Conservation (phyloP, 805 yeast species). For the Kluyveromyces lactis region DNA sequence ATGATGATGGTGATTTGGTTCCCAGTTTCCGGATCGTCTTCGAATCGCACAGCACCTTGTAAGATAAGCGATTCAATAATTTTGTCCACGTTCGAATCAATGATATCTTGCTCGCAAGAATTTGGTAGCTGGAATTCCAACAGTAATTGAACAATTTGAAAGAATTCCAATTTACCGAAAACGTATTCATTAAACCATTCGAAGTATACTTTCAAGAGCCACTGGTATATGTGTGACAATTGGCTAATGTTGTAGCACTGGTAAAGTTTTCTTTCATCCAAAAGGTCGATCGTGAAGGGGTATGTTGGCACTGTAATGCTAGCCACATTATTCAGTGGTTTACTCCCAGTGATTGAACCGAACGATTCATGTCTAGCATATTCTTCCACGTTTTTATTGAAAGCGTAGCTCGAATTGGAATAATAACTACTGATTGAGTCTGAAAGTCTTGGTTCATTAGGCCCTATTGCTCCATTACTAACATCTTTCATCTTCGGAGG, state of each 20-base stretch:
- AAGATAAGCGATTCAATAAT: conserved; percentile 36
- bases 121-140: conserved; percentile 44
- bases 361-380: conserved; percentile 25
- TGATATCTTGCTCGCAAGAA: conserved; percentile 41
- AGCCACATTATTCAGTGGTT: conserved; percentile 26
- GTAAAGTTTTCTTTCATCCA: conserved; percentile 41
- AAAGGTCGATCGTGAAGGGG: conserved; percentile 45
- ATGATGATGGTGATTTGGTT: conserved; percentile 28
- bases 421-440: conserved; percentile 27
- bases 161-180: conserved; percentile 44
- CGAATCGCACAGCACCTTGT: conserved; percentile 37
- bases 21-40: conserved; percentile 18
- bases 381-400: conserved; percentile 20
- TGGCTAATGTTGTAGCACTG: conserved; percentile 40
- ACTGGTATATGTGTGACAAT: conserved; percentile 40
- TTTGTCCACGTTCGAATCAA: conserved; percentile 41
- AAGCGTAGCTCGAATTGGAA: conserved; percentile 28
- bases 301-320: conserved; percentile 41
- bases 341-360: conserved; percentile 26
- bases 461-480: too few relatives aligned
- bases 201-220: conserved; percentile 42
- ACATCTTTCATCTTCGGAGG: conserved; percentile 13
- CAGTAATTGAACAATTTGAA: conserved; percentile 42
- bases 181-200: conserved; percentile 46
- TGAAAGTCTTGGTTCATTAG: conserved; percentile 15